Evolutionary conservation across 192 early-diverging fungal species (phyloP).

Genomic region (Lunasporangiospora selenospora): DNA sequence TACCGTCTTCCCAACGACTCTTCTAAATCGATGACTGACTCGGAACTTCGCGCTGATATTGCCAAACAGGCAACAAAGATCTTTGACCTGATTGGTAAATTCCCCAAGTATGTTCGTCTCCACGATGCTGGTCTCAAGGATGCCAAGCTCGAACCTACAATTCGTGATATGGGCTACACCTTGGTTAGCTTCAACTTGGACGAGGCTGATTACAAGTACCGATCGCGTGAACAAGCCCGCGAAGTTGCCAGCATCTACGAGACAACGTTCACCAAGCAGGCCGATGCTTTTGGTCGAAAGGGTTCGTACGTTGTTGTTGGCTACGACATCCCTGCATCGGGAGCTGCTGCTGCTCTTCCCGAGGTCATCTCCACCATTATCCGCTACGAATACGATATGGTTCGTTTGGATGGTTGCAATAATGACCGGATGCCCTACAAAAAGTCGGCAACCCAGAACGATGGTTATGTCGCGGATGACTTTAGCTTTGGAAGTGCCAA

Average conservation of each 20-base stretch:
- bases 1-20: conserved; percentile 58
- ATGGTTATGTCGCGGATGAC: conserved; percentile 51
- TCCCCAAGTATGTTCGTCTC: conserved; percentile 58
- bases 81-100: conserved; percentile 52
- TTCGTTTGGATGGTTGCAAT: conserved; percentile 58
- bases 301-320: conserved; percentile 53
- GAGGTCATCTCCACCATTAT: conserved; percentile 50
- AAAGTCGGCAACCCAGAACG: conserved; percentile 32
- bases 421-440: conserved; percentile 57
- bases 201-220: conserved; percentile 54
- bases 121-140: conserved; percentile 53
- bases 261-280: conserved; percentile 49
- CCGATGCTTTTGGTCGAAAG: conserved; percentile 55
- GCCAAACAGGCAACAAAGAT: conserved; percentile 53
- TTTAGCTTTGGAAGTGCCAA: conserved; percentile 51
- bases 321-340: conserved; percentile 59
- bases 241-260: conserved; percentile 52
- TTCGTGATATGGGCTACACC: conserved; percentile 52
- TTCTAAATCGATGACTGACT: conserved; percentile 47
- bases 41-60: conserved; percentile 51
- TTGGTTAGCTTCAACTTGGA: conserved; percentile 58
- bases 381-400: conserved; percentile 56
- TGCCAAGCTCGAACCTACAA: conserved; percentile 48
- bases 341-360: conserved; percentile 51
- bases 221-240: conserved; percentile 45